phyloP scores from a whole-genome alignment of 768 basidiomycete genomes.

The Tephrocybe rancida region DNA sequence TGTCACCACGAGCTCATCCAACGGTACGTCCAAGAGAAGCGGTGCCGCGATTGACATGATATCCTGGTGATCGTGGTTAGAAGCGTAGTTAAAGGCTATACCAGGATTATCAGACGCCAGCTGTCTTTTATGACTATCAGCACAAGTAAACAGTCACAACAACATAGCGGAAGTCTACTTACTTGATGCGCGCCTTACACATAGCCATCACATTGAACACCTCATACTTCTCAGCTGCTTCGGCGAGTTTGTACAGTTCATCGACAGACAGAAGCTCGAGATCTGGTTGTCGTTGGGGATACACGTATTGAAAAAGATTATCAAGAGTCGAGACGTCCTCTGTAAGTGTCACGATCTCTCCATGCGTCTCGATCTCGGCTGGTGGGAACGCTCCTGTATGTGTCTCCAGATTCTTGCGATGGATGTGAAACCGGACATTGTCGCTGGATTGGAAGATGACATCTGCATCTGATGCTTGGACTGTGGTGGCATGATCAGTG shows the following conservation, averaged over 20 bases:
- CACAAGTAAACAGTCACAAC: background rate
- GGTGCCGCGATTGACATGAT: background rate
- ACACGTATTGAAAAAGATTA: conserved; percentile 28
- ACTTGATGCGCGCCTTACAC: conserved; percentile 26
- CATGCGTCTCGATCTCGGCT: conserved; percentile 16
- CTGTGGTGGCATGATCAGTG: background rate
- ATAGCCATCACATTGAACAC: conserved; percentile 20
- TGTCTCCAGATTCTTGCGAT: conserved; percentile 23
- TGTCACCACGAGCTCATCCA: background rate
- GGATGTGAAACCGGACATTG: conserved; percentile 24
- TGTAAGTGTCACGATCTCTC: conserved; percentile 23
- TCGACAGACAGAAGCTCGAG: conserved; percentile 20
- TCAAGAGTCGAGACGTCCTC: conserved; percentile 25
- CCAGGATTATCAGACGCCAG: conserved; percentile 10
- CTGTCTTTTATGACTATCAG: background rate
- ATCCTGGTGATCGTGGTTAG: conserved; percentile 8
- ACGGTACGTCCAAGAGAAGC: background rate
- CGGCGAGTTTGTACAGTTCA: conserved; percentile 16
- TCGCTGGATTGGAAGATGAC: conserved; percentile 26
- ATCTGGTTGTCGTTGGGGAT: conserved; percentile 25
- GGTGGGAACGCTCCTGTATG: conserved; percentile 26
- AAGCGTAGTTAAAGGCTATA: conserved; percentile 15
- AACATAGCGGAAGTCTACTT: conserved; percentile 21
- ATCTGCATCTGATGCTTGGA: conserved; percentile 17
- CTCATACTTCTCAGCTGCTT: too few relatives aligned